Percentiles rank a stretch among this genome's conserved stretches.
These are phyloP conservation scores for Calocera cornea DNA, from an alignment of 768 basidiomycete species.

Conservation along the genomic window DNA sequence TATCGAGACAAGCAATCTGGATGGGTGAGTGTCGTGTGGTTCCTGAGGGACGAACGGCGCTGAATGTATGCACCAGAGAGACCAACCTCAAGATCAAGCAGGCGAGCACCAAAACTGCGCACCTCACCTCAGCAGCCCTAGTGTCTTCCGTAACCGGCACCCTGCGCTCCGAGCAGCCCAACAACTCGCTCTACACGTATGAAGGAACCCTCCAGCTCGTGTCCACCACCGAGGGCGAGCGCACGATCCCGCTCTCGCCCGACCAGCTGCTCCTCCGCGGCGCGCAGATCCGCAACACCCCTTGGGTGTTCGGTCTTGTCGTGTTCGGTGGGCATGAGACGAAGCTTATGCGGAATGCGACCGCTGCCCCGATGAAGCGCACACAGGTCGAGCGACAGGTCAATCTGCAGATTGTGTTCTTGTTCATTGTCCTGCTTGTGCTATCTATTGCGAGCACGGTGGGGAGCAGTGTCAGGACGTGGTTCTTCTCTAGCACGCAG, in stretches of 20 bases:
- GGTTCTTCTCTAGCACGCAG: constrained; percentile 74
- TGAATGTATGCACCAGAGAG: constrained; percentile 41
- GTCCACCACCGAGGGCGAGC: constrained; percentile 38
- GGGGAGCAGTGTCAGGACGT: constrained; percentile 81
- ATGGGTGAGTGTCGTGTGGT: constrained; percentile 50
- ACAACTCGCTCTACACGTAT: constrained; percentile 93
- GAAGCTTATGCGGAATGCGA: constrained; percentile 95
- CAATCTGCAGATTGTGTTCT: constrained; percentile 88
- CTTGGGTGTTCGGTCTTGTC: constrained; percentile 87
- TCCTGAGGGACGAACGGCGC: neutral
- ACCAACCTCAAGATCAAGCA: constrained; percentile 99
- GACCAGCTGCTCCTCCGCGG: constrained; percentile 90
- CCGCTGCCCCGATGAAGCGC: constrained; percentile 90
- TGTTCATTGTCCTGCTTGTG: constrained; percentile 76
- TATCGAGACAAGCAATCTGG: constrained; percentile 93
- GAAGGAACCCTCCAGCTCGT: constrained; percentile 55
- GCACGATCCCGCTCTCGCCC: constrained; percentile 79
- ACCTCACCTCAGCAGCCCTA: constrained; percentile 62
- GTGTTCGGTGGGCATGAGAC: constrained; percentile 98
- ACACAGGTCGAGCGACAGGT: constrained; percentile 94
- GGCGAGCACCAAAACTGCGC: constrained; percentile 66
- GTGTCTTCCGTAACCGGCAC: constrained; percentile 65
- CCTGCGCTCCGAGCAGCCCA: constrained; percentile 89
- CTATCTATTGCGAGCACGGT: constrained; percentile 85
- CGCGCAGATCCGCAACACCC: constrained; percentile 89